Percentiles rank a stretch among this genome's conserved stretches.
Conservation (phyloP, 106 monocot species). For the Narthecium ossifragum region DNA sequence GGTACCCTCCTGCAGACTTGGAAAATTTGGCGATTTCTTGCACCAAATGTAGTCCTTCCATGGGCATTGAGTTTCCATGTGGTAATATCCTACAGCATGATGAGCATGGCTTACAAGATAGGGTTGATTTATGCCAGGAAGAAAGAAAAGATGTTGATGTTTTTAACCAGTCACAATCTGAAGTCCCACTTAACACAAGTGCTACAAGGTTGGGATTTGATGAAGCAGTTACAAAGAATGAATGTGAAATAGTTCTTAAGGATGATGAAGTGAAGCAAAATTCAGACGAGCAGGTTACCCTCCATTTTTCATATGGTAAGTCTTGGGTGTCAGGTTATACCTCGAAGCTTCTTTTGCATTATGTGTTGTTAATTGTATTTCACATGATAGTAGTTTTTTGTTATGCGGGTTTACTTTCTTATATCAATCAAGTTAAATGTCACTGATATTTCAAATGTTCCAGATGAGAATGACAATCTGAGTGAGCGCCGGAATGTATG, state of each 20-base stretch:
- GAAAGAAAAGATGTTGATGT: slow-evolving; percentile 4
- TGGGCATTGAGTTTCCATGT: slow-evolving; percentile 3
- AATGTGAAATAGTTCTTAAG: slow-evolving; percentile 6
- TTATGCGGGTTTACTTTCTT: neutral
- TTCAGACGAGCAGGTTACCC: slow-evolving; percentile 7
- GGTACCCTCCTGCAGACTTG: slow-evolving; percentile 66
- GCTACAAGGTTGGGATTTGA: slow-evolving; percentile 2
- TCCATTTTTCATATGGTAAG: slow-evolving; percentile 5
- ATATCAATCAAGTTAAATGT: slow-evolving; percentile 16
- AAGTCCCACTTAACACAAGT: neutral
- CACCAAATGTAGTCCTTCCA: slow-evolving; percentile 6
- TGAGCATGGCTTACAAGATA: no score
- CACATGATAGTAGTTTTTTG: neutral
- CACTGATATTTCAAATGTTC: slow-evolving; percentile 9
- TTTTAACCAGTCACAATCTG: slow-evolving; percentile 9
- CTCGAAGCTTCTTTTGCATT: neutral
- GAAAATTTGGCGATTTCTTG: slow-evolving; percentile 24
- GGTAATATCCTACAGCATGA: neutral
- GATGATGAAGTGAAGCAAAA: neutral
- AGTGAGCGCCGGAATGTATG: slow-evolving; percentile 3
- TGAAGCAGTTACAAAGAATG: neutral
- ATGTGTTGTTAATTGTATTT: slow-evolving; percentile 1
- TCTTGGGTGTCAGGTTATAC: slow-evolving; percentile 25
- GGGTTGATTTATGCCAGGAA: slow-evolving; percentile 6
- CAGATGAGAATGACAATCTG: slow-evolving; percentile 4